These are phyloP conservation scores for Talaromyces albobiverticillius DNA, from an alignment of 2,329 filamentous ascomycete species.

Conservation along the genomic window DNA sequence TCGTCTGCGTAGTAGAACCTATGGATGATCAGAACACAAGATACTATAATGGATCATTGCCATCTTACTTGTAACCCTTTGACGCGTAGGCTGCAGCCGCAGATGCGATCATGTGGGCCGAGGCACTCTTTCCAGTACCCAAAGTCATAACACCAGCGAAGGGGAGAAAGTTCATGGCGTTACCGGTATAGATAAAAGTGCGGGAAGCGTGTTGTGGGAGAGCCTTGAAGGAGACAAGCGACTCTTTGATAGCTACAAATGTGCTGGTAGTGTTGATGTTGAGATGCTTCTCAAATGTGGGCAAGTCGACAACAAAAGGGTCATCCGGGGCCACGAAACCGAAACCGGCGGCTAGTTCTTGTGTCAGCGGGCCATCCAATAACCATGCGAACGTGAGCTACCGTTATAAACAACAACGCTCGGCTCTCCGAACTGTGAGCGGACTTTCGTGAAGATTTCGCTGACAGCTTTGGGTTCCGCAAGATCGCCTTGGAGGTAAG, in stretches of 20 bases:
- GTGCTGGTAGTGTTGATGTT: not conserved
- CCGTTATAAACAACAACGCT: not conserved
- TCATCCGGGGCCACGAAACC: not conserved
- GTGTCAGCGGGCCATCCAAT: not conserved
- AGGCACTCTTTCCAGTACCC: not conserved
- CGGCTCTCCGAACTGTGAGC: not conserved
- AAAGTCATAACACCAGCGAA: not conserved
- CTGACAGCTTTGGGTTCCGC: not conserved
- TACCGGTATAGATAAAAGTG: constrained; percentile 1
- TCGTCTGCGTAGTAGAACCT: constrained; percentile 6
- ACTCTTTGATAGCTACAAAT: not conserved
- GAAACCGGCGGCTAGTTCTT: not conserved
- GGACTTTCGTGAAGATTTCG: not conserved
- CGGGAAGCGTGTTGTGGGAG: not conserved
- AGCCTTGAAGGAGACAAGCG: not conserved
- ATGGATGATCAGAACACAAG: not conserved
- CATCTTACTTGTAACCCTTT: not conserved
- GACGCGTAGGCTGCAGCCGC: not conserved
- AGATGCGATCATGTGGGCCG: not conserved
- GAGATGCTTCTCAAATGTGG: not conserved
- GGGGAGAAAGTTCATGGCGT: not conserved
- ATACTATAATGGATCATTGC: not conserved
- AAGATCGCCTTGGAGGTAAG: constrained; percentile 1
- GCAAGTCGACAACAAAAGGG: not conserved
- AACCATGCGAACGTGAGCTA: not conserved